Conservation (phyloP, 148 eudicot species). For the Vaccinium darrowii region DNA sequence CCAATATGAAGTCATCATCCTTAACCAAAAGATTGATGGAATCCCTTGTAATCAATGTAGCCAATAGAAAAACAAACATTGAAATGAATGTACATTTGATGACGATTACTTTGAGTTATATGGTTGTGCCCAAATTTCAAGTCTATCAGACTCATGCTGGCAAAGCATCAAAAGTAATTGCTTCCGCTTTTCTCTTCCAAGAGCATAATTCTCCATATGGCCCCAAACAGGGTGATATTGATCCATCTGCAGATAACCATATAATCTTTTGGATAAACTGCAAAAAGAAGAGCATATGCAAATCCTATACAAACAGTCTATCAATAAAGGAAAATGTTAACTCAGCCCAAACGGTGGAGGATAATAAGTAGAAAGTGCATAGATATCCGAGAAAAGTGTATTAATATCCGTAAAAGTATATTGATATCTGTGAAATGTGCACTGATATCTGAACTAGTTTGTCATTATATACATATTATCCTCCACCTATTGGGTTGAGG, state of each 20-base stretch:
- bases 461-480: no score
- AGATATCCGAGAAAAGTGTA: no score
- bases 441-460: no score
- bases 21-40: background rate
- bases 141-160: constrained; percentile 96
- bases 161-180: constrained; percentile 90
- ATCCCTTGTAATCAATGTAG: background rate
- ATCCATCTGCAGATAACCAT: constrained; percentile 51
- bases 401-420: no score
- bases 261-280: constrained; percentile 12
- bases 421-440: no score
- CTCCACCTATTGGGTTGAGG: no score
- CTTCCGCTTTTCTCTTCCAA: constrained; percentile 84
- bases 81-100: background rate
- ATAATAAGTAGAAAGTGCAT: no score
- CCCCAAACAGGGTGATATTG: constrained; percentile 96
- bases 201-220: constrained; percentile 60
- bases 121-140: constrained; percentile 99
- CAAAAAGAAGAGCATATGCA: background rate
- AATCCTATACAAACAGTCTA: background rate
- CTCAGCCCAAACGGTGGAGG: no score
- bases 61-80: background rate
- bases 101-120: constrained; percentile 64
- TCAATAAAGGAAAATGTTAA: background rate
- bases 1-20: background rate